Conservation (phyloP, 345 rosid species). For the Euclidium syriacum region DNA sequence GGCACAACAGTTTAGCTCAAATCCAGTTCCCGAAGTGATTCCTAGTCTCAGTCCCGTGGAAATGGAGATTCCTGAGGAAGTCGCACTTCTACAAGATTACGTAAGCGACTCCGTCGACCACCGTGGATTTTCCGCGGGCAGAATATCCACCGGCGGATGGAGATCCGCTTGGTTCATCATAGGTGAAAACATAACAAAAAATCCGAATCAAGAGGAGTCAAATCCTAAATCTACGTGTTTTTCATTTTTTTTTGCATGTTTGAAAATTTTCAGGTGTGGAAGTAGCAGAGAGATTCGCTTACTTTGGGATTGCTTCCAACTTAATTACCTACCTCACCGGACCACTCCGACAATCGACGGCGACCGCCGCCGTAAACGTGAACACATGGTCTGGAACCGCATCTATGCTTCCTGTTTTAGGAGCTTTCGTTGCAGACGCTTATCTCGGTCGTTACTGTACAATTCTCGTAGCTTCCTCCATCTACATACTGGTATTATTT, state of each 20-base stretch:
- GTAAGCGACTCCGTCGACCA: conserved; percentile 21
- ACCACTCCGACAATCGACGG: conserved; percentile 45
- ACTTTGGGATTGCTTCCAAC: conserved; percentile 41
- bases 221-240: not conserved
- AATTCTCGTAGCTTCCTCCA: conserved; percentile 38
- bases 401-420: conserved; percentile 40
- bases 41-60: not conserved
- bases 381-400: conserved; percentile 47
- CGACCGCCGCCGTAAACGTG: conserved; percentile 43
- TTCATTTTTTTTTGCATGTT: not conserved
- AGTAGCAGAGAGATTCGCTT: conserved; percentile 48
- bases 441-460: conserved; percentile 48
- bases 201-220: not conserved
- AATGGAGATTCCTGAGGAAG: conserved; percentile 10
- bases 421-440: conserved; percentile 49
- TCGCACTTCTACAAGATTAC: not conserved
- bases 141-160: conserved; percentile 27
- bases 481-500: conserved; percentile 37
- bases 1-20: no score
- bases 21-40: not conserved
- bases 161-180: conserved; percentile 28
- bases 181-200: conserved; percentile 5
- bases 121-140: conserved; percentile 21
- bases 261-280: conserved; percentile 31
- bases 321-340: conserved; percentile 47